These are phyloP conservation scores for Jasminum sambac DNA, from an alignment of 257 asterid species.

Conservation along the genomic window DNA sequence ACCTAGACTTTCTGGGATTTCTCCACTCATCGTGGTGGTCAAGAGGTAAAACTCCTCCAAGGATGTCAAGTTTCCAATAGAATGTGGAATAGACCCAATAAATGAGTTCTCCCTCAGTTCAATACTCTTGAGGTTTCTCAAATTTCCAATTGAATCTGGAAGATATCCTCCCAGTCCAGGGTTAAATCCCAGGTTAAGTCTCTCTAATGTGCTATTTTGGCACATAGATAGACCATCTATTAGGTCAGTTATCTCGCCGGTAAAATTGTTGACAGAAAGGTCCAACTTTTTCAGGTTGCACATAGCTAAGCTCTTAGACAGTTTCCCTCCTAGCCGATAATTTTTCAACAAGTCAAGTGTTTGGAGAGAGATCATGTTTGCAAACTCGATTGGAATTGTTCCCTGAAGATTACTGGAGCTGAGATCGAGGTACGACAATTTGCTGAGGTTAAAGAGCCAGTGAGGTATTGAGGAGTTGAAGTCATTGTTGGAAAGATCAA, in stretches of 20 bases:
- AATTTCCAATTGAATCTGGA: slow-evolving; percentile 2
- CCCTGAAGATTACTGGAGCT: slow-evolving; percentile 5
- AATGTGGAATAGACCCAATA: background rate
- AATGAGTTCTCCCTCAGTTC: background rate
- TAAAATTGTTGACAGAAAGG: slow-evolving; percentile 18
- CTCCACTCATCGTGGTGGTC: background rate
- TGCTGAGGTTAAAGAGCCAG: slow-evolving; percentile 14
- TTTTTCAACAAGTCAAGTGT: background rate
- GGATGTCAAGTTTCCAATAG: slow-evolving; percentile 7
- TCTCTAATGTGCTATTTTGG: background rate
- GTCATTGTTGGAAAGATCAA: slow-evolving; percentile 20
- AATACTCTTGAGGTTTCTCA: slow-evolving; percentile 2
- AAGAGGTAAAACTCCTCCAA: background rate
- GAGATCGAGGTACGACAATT: slow-evolving; percentile 18
- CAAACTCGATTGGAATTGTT: background rate
- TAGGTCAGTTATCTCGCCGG: slow-evolving; percentile 2
- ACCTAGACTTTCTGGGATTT: background rate
- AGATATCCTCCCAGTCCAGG: background rate
- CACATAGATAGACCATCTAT: background rate
- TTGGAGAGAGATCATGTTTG: background rate
- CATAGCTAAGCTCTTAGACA: slow-evolving; percentile 9
- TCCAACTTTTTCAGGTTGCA: slow-evolving; percentile 13
- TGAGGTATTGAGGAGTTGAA: slow-evolving; percentile 9
- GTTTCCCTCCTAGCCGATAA: background rate
- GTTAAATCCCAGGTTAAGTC: slow-evolving; percentile 1